phyloP scores from a whole-genome alignment of 148 eudicot species.

The Gaultheria prostrata region DNA sequence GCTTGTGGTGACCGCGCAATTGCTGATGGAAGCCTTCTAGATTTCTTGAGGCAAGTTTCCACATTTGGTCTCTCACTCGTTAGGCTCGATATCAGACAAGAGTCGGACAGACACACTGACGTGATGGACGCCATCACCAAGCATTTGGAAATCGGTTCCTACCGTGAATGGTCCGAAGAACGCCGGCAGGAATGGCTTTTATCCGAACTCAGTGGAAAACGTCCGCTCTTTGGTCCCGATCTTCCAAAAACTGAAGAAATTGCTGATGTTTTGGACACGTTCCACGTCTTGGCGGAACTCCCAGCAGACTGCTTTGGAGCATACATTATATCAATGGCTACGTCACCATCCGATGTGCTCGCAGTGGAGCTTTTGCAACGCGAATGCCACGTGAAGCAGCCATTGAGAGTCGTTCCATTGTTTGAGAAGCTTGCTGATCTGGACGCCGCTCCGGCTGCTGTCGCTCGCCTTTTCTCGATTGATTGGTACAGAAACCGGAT shows the following conservation, averaged over 20 bases:
- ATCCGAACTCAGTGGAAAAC: conserved; percentile 84
- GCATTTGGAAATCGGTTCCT: conserved; percentile 89
- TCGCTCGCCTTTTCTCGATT: conserved; percentile 81
- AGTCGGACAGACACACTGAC: conserved; percentile 93
- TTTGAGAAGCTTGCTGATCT: conserved; percentile 92
- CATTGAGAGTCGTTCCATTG: conserved; percentile 87
- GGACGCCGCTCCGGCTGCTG: conserved; percentile 93
- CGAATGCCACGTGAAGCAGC: conserved; percentile 82
- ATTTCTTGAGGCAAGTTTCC: conserved; percentile 91
- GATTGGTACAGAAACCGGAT: conserved; percentile 85
- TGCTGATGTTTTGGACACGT: conserved; percentile 83
- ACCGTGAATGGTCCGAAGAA: conserved; percentile 94
- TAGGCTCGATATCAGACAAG: conserved; percentile 91
- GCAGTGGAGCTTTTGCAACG: conserved; percentile 96
- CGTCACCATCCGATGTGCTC: conserved; percentile 89
- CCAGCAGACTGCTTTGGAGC: conserved; percentile 96
- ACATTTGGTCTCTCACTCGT: conserved; percentile 96
- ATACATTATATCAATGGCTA: conserved; percentile 96
- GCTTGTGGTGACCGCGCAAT: conserved; percentile 88
- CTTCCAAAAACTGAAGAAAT: conserved; percentile 94
- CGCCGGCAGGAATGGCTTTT: conserved; percentile 93
- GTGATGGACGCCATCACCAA: conserved; percentile 89
- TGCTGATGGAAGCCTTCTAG: conserved; percentile 97
- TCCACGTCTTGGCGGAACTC: conserved; percentile 83
- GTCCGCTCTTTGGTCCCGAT: conserved; percentile 91